These are phyloP conservation scores for Chenopodium album DNA, from an alignment of 148 eudicot species.

Conservation along the genomic window DNA sequence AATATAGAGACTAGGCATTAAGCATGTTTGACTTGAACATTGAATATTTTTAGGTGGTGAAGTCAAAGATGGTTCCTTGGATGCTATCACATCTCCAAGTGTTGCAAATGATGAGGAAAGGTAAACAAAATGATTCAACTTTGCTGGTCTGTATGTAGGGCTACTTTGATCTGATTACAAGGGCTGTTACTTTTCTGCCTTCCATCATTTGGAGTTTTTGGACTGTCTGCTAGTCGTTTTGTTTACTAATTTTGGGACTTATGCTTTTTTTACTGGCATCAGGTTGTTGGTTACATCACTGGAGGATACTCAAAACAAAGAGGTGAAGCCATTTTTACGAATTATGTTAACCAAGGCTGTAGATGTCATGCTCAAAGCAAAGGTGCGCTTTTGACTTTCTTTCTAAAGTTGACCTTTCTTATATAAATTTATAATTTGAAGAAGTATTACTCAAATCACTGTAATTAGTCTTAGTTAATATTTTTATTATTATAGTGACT, in stretches of 20 bases:
- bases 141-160: background rate
- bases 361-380: conserved; percentile 58
- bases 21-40: background rate
- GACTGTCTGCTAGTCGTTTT: background rate
- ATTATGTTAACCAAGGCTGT: conserved; percentile 51
- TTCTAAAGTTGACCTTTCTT: too few species aligned
- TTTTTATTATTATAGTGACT: too few species aligned
- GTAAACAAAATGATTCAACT: conserved; percentile 28
- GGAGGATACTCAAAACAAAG: conserved; percentile 70
- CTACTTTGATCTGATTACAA: too few species aligned
- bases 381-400: conserved; percentile 38
- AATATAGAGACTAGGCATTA: background rate
- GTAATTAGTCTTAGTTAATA: too few species aligned
- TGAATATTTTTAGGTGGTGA: conserved; percentile 61
- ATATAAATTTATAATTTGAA: too few species aligned
- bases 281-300: conserved; percentile 47
- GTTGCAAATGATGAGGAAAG: conserved; percentile 60
- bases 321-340: conserved; percentile 46
- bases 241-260: background rate
- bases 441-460: too few species aligned
- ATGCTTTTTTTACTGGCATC: conserved; percentile 1
- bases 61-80: conserved; percentile 62
- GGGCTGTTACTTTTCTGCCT: background rate
- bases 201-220: background rate
- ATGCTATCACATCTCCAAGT: conserved; percentile 47